Percentiles rank a stretch among this genome's conserved stretches.
These are phyloP conservation scores for Pseudocercospora macadamiae DNA, from an alignment of 2,329 filamentous ascomycete species.

Conservation along the genomic window DNA sequence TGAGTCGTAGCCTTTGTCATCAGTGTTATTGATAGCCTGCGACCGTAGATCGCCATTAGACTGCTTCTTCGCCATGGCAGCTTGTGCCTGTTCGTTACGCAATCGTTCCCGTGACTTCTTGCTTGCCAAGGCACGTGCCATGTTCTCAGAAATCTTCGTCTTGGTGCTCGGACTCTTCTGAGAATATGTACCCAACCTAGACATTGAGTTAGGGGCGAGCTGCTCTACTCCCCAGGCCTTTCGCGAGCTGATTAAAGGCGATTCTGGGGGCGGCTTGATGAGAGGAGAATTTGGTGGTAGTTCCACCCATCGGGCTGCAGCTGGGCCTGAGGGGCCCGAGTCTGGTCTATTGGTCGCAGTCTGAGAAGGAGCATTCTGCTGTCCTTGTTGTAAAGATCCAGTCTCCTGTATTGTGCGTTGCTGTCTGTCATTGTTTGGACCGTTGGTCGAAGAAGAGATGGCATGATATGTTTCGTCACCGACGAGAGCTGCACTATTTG, in stretches of 20 bases:
- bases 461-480: background rate
- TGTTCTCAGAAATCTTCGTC: slow-evolving; percentile 2
- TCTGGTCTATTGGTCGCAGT: background rate
- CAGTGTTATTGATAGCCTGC: background rate
- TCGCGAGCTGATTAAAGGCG: background rate
- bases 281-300: slow-evolving; percentile 1
- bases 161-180: background rate
- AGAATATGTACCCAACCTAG: background rate
- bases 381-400: background rate
- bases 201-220: slow-evolving; percentile 1
- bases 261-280: background rate
- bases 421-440: background rate
- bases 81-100: background rate
- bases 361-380: background rate
- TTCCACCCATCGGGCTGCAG: background rate
- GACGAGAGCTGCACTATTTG: background rate
- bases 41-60: background rate
- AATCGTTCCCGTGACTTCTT: background rate
- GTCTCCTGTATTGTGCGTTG: background rate
- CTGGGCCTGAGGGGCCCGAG: background rate
- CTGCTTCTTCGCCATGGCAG: slow-evolving; percentile 1
- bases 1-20: background rate
- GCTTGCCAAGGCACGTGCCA: background rate
- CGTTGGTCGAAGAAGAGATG: background rate
- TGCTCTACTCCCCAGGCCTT: slow-evolving; percentile 2